Base-by-base conservation (phyloP, 257 asterid species). In the Solanum gracilifrons region DNA sequence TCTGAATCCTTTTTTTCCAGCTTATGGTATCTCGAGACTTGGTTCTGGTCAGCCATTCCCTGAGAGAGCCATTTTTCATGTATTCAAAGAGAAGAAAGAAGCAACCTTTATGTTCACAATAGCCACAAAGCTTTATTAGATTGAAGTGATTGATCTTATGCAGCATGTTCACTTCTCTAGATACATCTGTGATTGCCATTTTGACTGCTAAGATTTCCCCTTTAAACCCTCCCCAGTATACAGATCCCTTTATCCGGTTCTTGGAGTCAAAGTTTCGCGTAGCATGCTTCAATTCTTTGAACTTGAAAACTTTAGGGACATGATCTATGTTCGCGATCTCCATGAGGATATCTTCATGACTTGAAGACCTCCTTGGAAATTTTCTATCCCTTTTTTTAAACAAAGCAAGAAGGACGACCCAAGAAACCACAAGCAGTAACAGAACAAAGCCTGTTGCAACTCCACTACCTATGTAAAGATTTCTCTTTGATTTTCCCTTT, bases 31-130 rank as follows among this genome's bases (percentile, higher is more conserved):
- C 89, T 79, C 73, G 51, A 29, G 89, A 21, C 71, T 87, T 89
- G 55, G 87, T 89, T 58, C 82, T 89, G 55, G 46, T n/a, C 36
- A 93, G 92, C 96, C 95, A 94, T 64, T 90, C 92, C 13, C 82
- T 84, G 73, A 94, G 96, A 23, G 93, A 91, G 60, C 96, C 95
- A 16, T 92, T 93, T 86, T 87, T 64, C 95, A 94, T 92, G 92
- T 94, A 89, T 90, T 92, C 94, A 10, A 90, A 93, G 83, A 92
- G 88, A 21, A 94, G 91, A 92, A 92, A 94, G 62, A 76, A 86
- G 37, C 87, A 35, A 23, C 90, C 88, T 41, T 88, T 86, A 36
- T 93, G 88, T 84, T 92, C 91, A 36, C 95, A 90, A 90, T 89
- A 88, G 29, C 96, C 97, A 8, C 55, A 89, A 82, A 93, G 94